These are phyloP conservation scores for Termitomyces sp. DNA, from an alignment of 768 basidiomycete genomes.

Conservation along the genomic window DNA sequence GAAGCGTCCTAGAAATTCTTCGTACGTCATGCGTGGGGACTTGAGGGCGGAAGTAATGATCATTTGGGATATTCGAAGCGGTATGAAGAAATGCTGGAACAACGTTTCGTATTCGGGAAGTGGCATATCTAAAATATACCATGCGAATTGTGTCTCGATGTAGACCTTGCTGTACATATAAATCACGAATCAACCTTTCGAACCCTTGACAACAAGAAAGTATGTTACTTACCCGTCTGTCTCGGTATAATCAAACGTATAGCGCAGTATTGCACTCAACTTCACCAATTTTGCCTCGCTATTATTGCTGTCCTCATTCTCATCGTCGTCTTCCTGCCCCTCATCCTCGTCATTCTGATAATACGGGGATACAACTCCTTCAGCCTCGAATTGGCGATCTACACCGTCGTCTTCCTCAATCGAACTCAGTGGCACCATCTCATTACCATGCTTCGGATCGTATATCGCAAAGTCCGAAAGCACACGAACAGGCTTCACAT, in stretches of 20 bases:
- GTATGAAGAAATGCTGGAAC: constrained; percentile 45
- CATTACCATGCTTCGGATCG: constrained; percentile 40
- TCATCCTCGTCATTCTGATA: constrained; percentile 56
- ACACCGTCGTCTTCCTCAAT: constrained; percentile 39
- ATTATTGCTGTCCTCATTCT: constrained; percentile 18
- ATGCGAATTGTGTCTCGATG: constrained; percentile 59
- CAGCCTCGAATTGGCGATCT: constrained; percentile 44
- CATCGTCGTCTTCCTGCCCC: constrained; percentile 49
- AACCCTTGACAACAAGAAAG: not conserved
- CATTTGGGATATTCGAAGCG: constrained; percentile 47
- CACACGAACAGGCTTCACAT: constrained; percentile 48
- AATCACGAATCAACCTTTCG: not conserved
- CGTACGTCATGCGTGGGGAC: constrained; percentile 24
- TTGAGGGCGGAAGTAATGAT: constrained; percentile 32
- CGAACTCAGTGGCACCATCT: constrained; percentile 41
- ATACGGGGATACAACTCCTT: constrained; percentile 45
- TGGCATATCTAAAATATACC: constrained; percentile 54
- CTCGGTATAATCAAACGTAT: constrained; percentile 45
- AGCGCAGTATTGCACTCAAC: constrained; percentile 42
- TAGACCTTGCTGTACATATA: constrained; percentile 48
- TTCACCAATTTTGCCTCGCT: constrained; percentile 31
- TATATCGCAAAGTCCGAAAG: constrained; percentile 59
- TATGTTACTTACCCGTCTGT: constrained; percentile 41
- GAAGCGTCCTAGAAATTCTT: constrained; percentile 31
- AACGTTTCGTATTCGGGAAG: constrained; percentile 36